A percentile compares a stretch with the other conserved stretches of the same genome.
Conservation (phyloP, 2,329 filamentous ascomycete genomes). For the Ceratocystis diversiconidia region DNA sequence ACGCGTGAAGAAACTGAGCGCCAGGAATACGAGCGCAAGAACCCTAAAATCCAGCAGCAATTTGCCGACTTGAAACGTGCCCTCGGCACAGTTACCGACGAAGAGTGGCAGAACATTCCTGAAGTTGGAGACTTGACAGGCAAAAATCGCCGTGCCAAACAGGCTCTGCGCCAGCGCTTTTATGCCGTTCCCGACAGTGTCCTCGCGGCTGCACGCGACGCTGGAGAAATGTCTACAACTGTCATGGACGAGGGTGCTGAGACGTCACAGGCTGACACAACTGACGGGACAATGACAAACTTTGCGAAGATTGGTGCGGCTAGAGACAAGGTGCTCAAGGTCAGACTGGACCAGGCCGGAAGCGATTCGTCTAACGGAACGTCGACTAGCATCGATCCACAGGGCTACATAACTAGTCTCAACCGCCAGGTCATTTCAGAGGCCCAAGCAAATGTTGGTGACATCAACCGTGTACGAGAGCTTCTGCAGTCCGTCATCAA, state of each 20-base stretch:
- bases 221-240: constrained; percentile 71
- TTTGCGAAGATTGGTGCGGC: constrained; percentile 96
- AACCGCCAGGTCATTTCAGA: constrained; percentile 68
- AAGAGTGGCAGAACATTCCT: constrained; percentile 90
- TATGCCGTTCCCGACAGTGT: constrained; percentile 97
- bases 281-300: constrained; percentile 90
- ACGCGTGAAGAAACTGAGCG: constrained; percentile 78
- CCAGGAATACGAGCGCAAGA: constrained; percentile 92
- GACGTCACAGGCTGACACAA: constrained; percentile 26
- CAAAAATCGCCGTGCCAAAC: constrained; percentile 74
- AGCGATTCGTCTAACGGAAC: constrained; percentile 58
- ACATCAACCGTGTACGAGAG: constrained; percentile 85
- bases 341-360: constrained; percentile 66
- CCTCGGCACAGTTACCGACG: constrained; percentile 74
- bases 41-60: constrained; percentile 95
- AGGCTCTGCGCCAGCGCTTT: constrained; percentile 70
- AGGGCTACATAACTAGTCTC: constrained; percentile 87
- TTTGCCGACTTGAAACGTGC: constrained; percentile 92
- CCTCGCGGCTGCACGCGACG: constrained; percentile 68
- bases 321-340: constrained; percentile 86
- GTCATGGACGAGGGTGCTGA: constrained; percentile 57
- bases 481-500: constrained; percentile 94
- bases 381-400: constrained; percentile 82
- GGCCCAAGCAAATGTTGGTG: constrained; percentile 72
- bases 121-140: constrained; percentile 95